Evolutionary conservation across 2,329 filamentous ascomycete species (phyloP), one percentile per base, ranked within the genome.

Genomic region (Ophiosphaerella narmari): DNA sequence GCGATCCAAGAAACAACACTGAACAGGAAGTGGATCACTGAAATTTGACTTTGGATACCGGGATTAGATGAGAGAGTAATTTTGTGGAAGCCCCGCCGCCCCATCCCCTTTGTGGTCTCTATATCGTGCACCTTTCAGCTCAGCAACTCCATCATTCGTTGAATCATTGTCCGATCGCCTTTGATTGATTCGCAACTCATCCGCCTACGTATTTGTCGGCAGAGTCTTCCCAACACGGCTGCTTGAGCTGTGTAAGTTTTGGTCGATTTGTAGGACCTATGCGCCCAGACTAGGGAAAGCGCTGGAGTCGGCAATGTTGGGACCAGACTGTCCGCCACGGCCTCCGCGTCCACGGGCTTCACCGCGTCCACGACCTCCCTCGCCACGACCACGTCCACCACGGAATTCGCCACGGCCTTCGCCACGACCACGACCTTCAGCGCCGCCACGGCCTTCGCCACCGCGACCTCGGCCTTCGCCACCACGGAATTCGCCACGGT

Each of bases 271-370:
- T 63, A 54, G 59, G 59, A 45, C 60, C 49, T 77, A 77, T 63
- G 72, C 63, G 65, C 80, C 80, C 59, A 82, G 70, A 72, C 74
- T 79, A 48, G 80, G 80, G 77, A 82, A 83, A 57, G 79, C 80
- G 55, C 67, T 77, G 59, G 72, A 68, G 71, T 83, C 80, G 56
- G 72, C 65, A 62, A 79, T 70, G 72, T 81, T 79, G 72, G 78
- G 74, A 54, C 71, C 65, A 51, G 75, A 68, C 52, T 59, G 57
- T 52, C 67, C 68, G 56, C 72, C 72, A 59, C 71, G 80, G 58
- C 82, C 79, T 60, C 80, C 76, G 64, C 79, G 78, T 54, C 79
- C 77, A 66, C 80, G 77, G 56, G 79, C 75, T 48, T 71, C 69
- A 40, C 71, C 69, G 50, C 68, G 61, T 50, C 76, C 70, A 51